Evolutionary conservation across 2,329 filamentous ascomycete species (phyloP), one percentile per base, ranked within the genome.

Genomic region (Beauveria sp.): DNA sequence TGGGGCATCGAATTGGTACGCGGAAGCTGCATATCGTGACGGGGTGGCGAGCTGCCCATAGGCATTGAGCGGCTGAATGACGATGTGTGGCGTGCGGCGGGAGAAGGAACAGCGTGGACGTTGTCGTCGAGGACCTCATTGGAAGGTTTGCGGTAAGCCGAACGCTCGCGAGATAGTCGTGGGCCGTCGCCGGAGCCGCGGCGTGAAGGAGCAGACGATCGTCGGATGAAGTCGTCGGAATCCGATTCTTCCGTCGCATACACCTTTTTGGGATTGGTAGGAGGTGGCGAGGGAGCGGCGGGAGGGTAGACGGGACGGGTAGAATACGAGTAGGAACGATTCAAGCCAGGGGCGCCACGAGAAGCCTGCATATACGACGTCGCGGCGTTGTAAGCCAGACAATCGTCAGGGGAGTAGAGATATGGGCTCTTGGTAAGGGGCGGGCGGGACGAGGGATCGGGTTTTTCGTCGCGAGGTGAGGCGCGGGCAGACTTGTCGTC

Each of bases 1-100:
- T 75, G 73, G 2, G 74, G 73, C 69, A 73, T 72, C 2, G 73
- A 76, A 63, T 69, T 70, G 34, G 70, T 70, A 47, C 75, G 70
- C 5, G 68, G 66, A 6, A 73, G 64, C 16, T 67, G 66, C 14
- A 73, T 64, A 16, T 68, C 63, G 7, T 66, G 65, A 37, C 71
- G 70, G 0, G 75, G 75, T 20, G 75, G 73, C 2, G 75, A 73
- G 52, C 66, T 65, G 3, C 71, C 62, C 55, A 69, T 64, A 18
- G 61, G 62, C 5, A 70, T 66, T 16, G 66, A 60, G 59, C 67
- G 71, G 40, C 67, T 58, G 46, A 68, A 69, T 20, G 65, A 62
- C 9, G 66, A 55, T 16, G 69, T 62, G 34, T 71, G 68, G 26
- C 71, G 73, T 22, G 63, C 64, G 5, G 68, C 67, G 2, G 74